Evolutionary conservation across 257 asterid species (phyloP), one percentile per base, ranked within the genome.

Genomic region (Solanum microdontum): DNA sequence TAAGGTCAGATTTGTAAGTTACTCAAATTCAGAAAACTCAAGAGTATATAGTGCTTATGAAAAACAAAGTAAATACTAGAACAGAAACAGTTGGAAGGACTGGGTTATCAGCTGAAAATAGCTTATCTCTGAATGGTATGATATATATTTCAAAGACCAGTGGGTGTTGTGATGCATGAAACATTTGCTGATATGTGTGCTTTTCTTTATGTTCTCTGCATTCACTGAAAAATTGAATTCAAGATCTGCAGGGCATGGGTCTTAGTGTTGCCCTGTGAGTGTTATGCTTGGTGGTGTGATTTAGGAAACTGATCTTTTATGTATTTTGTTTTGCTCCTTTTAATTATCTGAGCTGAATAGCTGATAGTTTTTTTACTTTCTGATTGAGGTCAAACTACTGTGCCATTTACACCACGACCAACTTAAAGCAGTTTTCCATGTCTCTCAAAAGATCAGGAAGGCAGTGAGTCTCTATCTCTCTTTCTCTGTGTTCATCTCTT

Each of bases 401-500:
- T 97, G 99, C 91, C 97, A 95, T 91, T 93, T 97, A 87, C 98
- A 97, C 93, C 99, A 97, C 37, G 99, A 97, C 91, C 98, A 97
- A 60, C 99, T 97, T 39, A 91, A 92, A 92, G 94, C 99, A 62
- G 98, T 93, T 90, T 97, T 97, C 93, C 99, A 97, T 79, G 99
- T 97, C 89, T 97, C 99, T 39, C 94, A 91, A 91, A 97, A 94
- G 89, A 89, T 96, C 76, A 91, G 99, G 91, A 97, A 95, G 89
- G 98, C 99, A 33, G 99, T 97, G 88, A 93, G 98, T 95, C 4
- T 39, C 28, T 74, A 8, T 82, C 30, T 80, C 87, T 82, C 70
- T 73, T 39, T 55, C 28, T 26, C 64, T 2, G 1, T 43, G 51
- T 23, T 40, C 72, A 13, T 58, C 24, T 64, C 51, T 84, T 70